Evolutionary conservation across 441 rosid genomes (phyloP), one percentile per base, ranked within the genome.

Genomic region (Raphanus hybrid): DNA sequence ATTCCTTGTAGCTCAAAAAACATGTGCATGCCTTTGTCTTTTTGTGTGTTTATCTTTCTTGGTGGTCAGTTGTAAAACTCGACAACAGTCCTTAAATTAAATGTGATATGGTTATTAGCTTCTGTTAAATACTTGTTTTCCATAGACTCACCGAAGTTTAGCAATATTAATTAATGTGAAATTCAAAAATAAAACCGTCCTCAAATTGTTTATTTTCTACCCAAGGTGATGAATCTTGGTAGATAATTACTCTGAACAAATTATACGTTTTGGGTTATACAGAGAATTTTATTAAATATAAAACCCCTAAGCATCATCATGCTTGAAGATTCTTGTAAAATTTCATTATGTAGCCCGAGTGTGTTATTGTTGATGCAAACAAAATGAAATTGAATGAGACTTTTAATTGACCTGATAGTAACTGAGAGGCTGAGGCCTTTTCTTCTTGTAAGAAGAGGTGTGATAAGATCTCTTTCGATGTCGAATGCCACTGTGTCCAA

Each of bases 391-490:
- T 61, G 7, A 48, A 55, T 52, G 10, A 2, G 18, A 16, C 15
- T 8, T 35, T 1, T 12, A 26, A 29, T 9, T 26, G 82, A 90
- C 97, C 97, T 90, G 91, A 80, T 93, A 95, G 82, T 87, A 81
- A 69, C 88, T 89, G 73, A 88, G 95, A 83, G 91, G 83, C 52
- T 95, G 99, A 57, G 96, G 97, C 80, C 99, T 86, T 84, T 91
- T 95, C 89, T 89, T 95, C 88, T 95, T 93, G 62, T 83, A 95
- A 1, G 97, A 91, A 39, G 99, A 39, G 99, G 99, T 58, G 99
- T 93, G 32, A 93, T 90, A 27, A 93, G 95, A 75, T 93, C 92
- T 3, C 91, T 92, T n/a, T 91, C 97, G 79, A 91, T 87, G 81
- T 95, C 98, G 8, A 95, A 95, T 55, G 98, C 91, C 39, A 82